phyloP scores from a whole-genome alignment of 2,329 filamentous ascomycete species.

The Colletotrichum tofieldiae region DNA sequence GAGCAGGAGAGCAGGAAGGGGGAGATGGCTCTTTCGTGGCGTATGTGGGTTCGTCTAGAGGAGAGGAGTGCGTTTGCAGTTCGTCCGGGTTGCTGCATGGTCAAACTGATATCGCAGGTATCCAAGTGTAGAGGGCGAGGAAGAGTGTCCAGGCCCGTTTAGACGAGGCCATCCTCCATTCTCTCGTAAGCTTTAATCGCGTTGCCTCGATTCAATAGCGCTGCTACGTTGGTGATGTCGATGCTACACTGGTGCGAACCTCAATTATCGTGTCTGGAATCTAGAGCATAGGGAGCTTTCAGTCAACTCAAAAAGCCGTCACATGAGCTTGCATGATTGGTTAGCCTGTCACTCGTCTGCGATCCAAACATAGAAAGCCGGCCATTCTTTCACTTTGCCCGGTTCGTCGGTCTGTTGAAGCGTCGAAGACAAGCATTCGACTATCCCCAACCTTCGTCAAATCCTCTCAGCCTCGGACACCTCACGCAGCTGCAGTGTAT shows the following conservation, averaged over 20 bases:
- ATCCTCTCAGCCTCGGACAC: background rate
- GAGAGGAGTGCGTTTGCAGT: background rate
- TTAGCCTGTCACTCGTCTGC: background rate
- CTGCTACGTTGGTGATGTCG: background rate
- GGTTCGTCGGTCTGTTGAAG: too few species aligned
- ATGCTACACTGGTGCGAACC: background rate
- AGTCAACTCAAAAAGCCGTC: background rate
- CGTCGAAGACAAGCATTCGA: background rate
- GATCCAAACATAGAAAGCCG: too few species aligned
- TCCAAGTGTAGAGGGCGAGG: background rate
- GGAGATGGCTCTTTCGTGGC: background rate
- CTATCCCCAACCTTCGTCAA: background rate
- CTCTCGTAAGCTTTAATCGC: background rate
- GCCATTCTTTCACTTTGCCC: background rate
- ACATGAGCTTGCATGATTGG: background rate
- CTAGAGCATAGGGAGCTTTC: background rate
- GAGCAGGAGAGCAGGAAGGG: background rate
- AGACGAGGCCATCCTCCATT: too few species aligned
- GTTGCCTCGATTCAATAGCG: background rate
- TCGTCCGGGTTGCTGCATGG: background rate
- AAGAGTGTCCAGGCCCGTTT: background rate
- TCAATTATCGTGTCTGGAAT: background rate
- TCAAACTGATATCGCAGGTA: background rate
- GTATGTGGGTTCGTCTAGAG: background rate
- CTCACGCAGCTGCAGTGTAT: background rate